Evolutionary conservation across 352 stramenopile genomes (phyloP), one percentile per base, ranked within the genome.

Genomic region (Phytopythium oedochilum): DNA sequence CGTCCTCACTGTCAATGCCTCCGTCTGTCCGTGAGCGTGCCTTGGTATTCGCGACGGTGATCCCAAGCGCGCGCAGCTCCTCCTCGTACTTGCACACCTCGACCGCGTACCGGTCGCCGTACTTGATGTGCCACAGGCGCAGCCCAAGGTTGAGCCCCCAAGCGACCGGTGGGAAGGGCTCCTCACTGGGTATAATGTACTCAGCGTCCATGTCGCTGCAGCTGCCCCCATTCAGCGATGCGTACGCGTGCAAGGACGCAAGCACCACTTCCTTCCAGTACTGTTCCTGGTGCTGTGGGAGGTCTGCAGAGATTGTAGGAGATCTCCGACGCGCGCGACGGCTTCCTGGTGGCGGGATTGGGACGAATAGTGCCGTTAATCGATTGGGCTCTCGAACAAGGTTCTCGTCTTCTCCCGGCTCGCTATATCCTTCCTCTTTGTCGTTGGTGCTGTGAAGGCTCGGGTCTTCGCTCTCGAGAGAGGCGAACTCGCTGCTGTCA

Each of bases 241-340:
- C 73, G 48, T 88, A 90, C 17, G 66, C 68, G 59, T 71, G 48
- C 53, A 93, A 89, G 4, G 80, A 75, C 11, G 64, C 64, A 35
- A 93, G 47, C 29, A 93, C 49, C 14, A 93, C 75, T 35, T 93
- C 80, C 18, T 74, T 83, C 80, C 80, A 90, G 55, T 90, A 90
- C 51, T 72, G 61, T 22, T 90, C 80, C 20, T 75, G 75, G 44
- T 88, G 68, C 9, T 61, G 65, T 25, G 75, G 68, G 1, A 90
- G 68, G 10, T 60, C 57, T 11, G 31, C 2, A 9, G 29, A 15
- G 2, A 23, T 17, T 14, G 25, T 2, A 17, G 6, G 44, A 25
- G 44, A 9, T 12, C 4, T 25, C 25, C n/a, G 25, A 36, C 28
- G 25, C 6, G 28, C 25, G 5, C 28, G 44, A 9, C 44, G 26